Evolutionary conservation across 2,329 filamentous ascomycete genomes (phyloP), one percentile per base, ranked within the genome.

Genomic region (Claviceps maximensis): DNA sequence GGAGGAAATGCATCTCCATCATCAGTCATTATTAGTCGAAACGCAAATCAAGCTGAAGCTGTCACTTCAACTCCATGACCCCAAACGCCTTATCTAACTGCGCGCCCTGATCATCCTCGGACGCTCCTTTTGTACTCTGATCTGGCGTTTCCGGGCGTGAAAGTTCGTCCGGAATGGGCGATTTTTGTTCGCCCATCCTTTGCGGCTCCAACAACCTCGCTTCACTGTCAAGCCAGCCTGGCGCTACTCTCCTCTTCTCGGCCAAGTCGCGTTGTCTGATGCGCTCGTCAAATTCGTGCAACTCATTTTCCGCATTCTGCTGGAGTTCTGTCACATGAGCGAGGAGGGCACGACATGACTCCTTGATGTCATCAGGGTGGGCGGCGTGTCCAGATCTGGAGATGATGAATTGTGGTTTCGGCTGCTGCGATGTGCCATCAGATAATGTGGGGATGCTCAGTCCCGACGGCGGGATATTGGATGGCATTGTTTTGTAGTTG

Each of bases 401-500:
- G 51, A 87, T 74, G 23, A 97, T 83, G 68, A 94, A 96, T 58
- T 77, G 78, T 31, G 75, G 76, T 59, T 80, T 84, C n/a, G 69
- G 57, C 62, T 69, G 58, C 56, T 60, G 56, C 56, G 65, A 56
- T 56, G 66, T 54, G 59, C 62, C 54, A 63, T 69, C 58, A 62
- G 68, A 63, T 21, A 69, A 65, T 15, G 67, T 67, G 21, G 65
- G 61, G 27, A 71, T 63, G 53, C 66, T 66, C 23, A 69, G 56
- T 27, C 62, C 59, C 1, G 69, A 67, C 3, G 68, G 62, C 2
- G 93, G 91, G 0, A 97, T 80, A 2, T 89, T 86, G 1, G 89
- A 91, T 0, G 91, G 88, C 64, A 97, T 84, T 12, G 83, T 79
- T 66, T 90, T 91, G 78, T 96, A 97, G 60, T 89, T 95, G 74